A percentile compares a stretch with the other conserved stretches of the same genome.
These are phyloP conservation scores for Tilletia caries DNA, from an alignment of 1,284 basidiomycete genomes.

Conservation along the genomic window DNA sequence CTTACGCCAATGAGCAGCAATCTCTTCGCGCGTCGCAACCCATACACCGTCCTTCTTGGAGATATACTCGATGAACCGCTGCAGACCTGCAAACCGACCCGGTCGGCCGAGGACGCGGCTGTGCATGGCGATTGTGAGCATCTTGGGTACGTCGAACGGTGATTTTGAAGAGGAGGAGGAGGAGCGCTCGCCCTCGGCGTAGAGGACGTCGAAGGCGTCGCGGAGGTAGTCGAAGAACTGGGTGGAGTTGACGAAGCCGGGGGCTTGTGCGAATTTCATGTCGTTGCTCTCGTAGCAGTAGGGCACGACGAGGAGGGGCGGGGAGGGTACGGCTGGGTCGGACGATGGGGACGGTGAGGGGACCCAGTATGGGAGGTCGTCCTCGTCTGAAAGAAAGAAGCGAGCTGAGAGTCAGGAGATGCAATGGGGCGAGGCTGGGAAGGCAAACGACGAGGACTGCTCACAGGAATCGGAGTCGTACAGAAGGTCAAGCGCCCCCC, in stretches of 20 bases:
- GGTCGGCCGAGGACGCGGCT: slow-evolving; percentile 56
- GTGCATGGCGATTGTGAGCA: slow-evolving; percentile 56
- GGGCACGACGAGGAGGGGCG: slow-evolving; percentile 54
- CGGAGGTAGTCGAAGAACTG: slow-evolving; percentile 54
- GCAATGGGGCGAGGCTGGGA: slow-evolving; percentile 32
- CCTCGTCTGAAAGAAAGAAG: slow-evolving; percentile 37
- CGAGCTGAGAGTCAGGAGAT: slow-evolving; percentile 18
- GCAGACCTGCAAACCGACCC: slow-evolving; percentile 53
- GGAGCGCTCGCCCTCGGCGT: slow-evolving; percentile 44
- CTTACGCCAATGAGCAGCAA: slow-evolving; percentile 54
- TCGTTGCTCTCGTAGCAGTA: slow-evolving; percentile 55
- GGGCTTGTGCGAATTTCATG: slow-evolving; percentile 54
- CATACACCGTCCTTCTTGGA: slow-evolving; percentile 53
- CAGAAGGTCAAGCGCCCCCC: slow-evolving; percentile 35
- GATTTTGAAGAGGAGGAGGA: slow-evolving; percentile 5
- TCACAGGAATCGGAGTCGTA: slow-evolving; percentile 46
- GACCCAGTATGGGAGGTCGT: slow-evolving; percentile 57
- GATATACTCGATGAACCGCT: slow-evolving; percentile 55
- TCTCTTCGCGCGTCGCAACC: slow-evolving; percentile 55
- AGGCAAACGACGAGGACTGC: slow-evolving; percentile 18
- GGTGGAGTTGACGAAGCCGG: slow-evolving; percentile 54
- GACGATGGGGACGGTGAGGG: slow-evolving; percentile 27
- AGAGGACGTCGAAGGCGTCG: slow-evolving; percentile 55
- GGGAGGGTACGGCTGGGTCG: slow-evolving; percentile 26
- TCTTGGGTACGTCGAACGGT: slow-evolving; percentile 49